Conservation (phyloP, 2,329 filamentous ascomycete genomes). For the Trichoderma endophyticum region DNA sequence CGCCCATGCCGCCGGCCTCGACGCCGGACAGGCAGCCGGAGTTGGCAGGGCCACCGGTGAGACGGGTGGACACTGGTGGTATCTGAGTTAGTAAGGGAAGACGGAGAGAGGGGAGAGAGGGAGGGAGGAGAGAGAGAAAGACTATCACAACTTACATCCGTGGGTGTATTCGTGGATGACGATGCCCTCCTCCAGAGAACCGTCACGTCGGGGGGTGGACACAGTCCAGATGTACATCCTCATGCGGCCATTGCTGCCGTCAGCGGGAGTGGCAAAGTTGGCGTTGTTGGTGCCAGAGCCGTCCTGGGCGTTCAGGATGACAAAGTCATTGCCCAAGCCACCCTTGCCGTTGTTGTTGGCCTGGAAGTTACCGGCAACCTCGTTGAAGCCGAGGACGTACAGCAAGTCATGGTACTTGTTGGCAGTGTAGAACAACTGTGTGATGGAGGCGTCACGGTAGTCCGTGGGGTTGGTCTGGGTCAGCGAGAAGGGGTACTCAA, state of each 20-base stretch:
- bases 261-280: constrained; percentile 53
- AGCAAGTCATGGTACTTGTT: constrained; percentile 60
- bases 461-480: constrained; percentile 32
- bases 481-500: constrained; percentile 45
- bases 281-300: constrained; percentile 55
- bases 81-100: constrained; percentile 5
- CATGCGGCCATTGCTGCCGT: constrained; percentile 53
- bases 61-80: constrained; percentile 49
- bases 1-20: constrained; percentile 56
- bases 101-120: too few relatives aligned
- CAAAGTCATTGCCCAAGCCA: constrained; percentile 49
- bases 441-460: constrained; percentile 54
- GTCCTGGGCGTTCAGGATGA: constrained; percentile 57
- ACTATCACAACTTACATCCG: constrained; percentile 34
- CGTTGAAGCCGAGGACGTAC: constrained; percentile 55
- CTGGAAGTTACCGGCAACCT: constrained; percentile 59
- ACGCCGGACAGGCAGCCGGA: constrained; percentile 42
- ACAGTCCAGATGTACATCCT: constrained; percentile 56
- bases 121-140: not conserved
- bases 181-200: constrained; percentile 57
- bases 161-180: constrained; percentile 60
- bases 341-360: constrained; percentile 53
- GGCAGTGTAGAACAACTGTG: constrained; percentile 59
- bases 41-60: constrained; percentile 58
- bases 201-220: constrained; percentile 49